phyloP scores from a whole-genome alignment of 2,329 filamentous ascomycete species.

The Trichothecium sympodiale region DNA sequence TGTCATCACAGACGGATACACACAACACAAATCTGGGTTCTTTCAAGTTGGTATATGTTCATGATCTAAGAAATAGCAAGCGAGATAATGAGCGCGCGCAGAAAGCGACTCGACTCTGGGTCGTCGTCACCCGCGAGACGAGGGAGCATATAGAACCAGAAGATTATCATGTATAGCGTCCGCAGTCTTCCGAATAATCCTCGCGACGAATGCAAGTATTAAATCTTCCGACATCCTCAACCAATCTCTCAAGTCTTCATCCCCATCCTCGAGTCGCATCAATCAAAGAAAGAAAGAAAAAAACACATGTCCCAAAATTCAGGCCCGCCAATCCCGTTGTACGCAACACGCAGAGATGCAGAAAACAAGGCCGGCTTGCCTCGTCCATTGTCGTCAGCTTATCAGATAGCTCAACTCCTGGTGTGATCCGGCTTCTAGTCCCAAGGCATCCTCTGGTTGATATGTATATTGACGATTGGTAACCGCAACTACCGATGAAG shows the following conservation, averaged over 20 bases:
- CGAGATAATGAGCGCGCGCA: conserved; percentile 2
- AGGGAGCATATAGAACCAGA: conserved; percentile 26
- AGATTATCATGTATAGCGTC: conserved; percentile 31
- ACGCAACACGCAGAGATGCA: conserved; percentile 22
- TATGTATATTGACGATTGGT: conserved; percentile 2
- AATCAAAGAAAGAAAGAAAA: conserved; percentile 4
- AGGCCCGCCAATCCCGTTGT: conserved; percentile 15
- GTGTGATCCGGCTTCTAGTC: too few relatives aligned
- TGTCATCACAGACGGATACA: too few relatives aligned
- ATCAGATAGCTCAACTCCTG: conserved; percentile 9
- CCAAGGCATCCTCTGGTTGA: conserved; percentile 1
- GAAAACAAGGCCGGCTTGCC: conserved; percentile 22
- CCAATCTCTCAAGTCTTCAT: too few relatives aligned
- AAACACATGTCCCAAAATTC: conserved; percentile 17
- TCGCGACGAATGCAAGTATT: too few relatives aligned
- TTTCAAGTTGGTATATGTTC: conserved; percentile 11
- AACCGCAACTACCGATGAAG: conserved; percentile 9
- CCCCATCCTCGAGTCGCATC: conserved; percentile 15
- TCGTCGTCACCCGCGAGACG: conserved; percentile 6
- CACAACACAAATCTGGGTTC: too few relatives aligned
- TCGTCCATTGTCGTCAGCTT: conserved; percentile 5
- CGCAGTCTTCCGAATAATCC: conserved; percentile 24
- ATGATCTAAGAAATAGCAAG: conserved; percentile 18
- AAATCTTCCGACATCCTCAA: too few relatives aligned
- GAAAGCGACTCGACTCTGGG: too few relatives aligned